Conservation (phyloP, 164 flowering plant genomes). For the Sextonia rubra region DNA sequence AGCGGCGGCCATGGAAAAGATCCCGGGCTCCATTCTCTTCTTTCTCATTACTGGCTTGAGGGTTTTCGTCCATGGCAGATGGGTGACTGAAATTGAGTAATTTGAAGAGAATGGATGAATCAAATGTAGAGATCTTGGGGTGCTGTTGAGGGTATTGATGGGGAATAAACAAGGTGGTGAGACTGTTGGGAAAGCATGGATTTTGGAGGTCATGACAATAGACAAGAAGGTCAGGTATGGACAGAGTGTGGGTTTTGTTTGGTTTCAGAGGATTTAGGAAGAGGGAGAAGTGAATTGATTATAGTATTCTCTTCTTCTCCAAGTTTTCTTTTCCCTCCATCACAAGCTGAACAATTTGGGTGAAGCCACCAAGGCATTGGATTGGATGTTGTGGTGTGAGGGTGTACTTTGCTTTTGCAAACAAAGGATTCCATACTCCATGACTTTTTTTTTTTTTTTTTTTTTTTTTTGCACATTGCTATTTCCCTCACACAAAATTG, state of each 20-base stretch:
- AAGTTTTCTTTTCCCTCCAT: too few species aligned
- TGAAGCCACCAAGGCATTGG: too few species aligned
- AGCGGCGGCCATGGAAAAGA: slow-evolving; percentile 21
- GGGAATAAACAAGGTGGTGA: slow-evolving; percentile 10
- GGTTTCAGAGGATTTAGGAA: neutral
- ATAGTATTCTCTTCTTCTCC: too few species aligned
- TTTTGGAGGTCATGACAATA: slow-evolving; percentile 32
- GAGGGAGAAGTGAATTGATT: too few species aligned
- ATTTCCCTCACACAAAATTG: too few species aligned
- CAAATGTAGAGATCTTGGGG: slow-evolving; percentile 21
- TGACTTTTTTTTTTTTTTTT: too few species aligned
- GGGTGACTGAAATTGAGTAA: slow-evolving; percentile 8
- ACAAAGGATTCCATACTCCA: too few species aligned
- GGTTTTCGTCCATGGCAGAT: slow-evolving; percentile 9
- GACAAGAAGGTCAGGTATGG: neutral
- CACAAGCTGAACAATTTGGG: too few species aligned
- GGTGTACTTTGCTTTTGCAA: too few species aligned
- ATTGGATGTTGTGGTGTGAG: too few species aligned
- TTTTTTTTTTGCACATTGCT: too few species aligned
- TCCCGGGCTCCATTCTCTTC: slow-evolving; percentile 10
- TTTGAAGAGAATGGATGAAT: neutral
- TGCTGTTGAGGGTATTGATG: slow-evolving; percentile 12
- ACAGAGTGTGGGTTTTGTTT: neutral
- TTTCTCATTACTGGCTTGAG: slow-evolving; percentile 6
- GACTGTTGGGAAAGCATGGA: slow-evolving; percentile 25